A percentile compares a stretch with the other conserved stretches of the same genome.
Conservation (phyloP, 768 basidiomycete genomes). For the Podaxis sp. region DNA sequence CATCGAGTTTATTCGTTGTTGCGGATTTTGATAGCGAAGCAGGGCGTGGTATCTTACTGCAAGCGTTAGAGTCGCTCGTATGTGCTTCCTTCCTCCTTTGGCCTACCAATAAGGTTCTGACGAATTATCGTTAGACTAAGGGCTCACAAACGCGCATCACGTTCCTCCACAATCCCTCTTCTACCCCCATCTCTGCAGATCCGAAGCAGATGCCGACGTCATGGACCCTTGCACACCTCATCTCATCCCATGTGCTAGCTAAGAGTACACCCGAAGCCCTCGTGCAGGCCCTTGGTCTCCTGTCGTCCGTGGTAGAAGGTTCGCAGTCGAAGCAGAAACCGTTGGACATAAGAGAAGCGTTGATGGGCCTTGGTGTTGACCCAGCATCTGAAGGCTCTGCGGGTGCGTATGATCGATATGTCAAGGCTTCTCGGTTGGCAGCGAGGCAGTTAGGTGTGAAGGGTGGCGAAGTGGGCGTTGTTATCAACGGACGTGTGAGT, state of each 20-base stretch:
- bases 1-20: constrained; percentile 61
- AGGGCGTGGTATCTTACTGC: constrained; percentile 58
- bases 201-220: constrained; percentile 30
- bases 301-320: neutral
- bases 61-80: constrained; percentile 68
- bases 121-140: constrained; percentile 32
- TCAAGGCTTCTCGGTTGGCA: constrained; percentile 45
- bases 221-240: constrained; percentile 48
- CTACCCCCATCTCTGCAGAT: constrained; percentile 15
- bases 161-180: constrained; percentile 71
- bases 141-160: constrained; percentile 57
- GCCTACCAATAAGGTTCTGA: neutral
- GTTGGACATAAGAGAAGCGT: constrained; percentile 29
- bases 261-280: constrained; percentile 37
- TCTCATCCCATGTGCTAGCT: constrained; percentile 37
- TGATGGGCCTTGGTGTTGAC: constrained; percentile 32
- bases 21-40: constrained; percentile 71
- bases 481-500: constrained; percentile 85
- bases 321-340: constrained; percentile 35
- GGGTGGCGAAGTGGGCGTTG: constrained; percentile 59
- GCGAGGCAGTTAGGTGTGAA: constrained; percentile 54
- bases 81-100: constrained; percentile 18
- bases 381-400: constrained; percentile 29
- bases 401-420: constrained; percentile 38
- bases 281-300: constrained; percentile 25